phyloP scores from a whole-genome alignment of 495 filamentous ascomycete genomes.

The Penicillium maclennaniae region DNA sequence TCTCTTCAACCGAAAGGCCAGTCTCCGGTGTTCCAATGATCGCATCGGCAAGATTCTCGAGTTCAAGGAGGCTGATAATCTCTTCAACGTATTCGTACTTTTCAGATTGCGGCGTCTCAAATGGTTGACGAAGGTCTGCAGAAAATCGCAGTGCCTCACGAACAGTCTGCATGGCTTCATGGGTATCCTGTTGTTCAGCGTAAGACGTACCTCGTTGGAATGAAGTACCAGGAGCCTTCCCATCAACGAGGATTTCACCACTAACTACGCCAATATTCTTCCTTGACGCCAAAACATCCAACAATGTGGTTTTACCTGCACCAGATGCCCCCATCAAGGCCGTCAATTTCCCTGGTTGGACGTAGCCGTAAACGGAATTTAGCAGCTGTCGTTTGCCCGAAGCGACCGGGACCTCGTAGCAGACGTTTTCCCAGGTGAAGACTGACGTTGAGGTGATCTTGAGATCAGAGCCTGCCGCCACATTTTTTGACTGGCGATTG shows the following conservation, averaged over 20 bases:
- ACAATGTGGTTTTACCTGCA: constrained; percentile 80
- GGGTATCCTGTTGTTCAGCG: constrained; percentile 79
- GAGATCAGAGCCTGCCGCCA: constrained; percentile 49
- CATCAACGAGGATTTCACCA: constrained; percentile 75
- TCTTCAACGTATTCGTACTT: constrained; percentile 83
- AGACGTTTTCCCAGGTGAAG: constrained; percentile 50
- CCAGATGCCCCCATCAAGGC: constrained; percentile 83
- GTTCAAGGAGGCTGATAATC: constrained; percentile 74
- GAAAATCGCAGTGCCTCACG: constrained; percentile 83
- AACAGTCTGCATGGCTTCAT: constrained; percentile 73
- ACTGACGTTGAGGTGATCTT: constrained; percentile 60
- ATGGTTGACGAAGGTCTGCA: constrained; percentile 75
- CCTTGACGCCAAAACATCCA: constrained; percentile 72
- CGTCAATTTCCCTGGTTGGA: constrained; percentile 73
- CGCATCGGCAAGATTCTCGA: constrained; percentile 79
- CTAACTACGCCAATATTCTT: constrained; percentile 76
- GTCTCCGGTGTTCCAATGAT: constrained; percentile 73
- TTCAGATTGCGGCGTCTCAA: constrained; percentile 60
- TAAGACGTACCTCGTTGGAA: constrained; percentile 81
- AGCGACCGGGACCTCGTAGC: constrained; percentile 65
- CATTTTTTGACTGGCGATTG: constrained; percentile 46
- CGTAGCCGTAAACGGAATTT: constrained; percentile 70
- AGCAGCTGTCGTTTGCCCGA: constrained; percentile 65
- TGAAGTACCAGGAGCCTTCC: constrained; percentile 56
- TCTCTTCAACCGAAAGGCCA: constrained; percentile 86